Base-by-base conservation (phyloP, 164 flowering plant species). In the Vitis amurensis region DNA sequence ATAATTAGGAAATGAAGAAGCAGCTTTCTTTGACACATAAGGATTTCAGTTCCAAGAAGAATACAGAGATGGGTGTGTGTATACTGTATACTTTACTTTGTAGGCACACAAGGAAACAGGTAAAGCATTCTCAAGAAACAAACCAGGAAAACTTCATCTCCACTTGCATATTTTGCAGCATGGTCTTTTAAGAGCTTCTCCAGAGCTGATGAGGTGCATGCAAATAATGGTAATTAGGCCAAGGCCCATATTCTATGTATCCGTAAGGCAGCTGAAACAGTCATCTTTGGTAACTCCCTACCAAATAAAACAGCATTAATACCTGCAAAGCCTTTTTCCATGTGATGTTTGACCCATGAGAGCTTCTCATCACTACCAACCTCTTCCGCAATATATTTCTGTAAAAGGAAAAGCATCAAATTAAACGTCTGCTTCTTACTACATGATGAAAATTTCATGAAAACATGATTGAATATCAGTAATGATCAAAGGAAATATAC, bases 101-200 rank as follows among this genome's bases (percentile, higher is more conserved):
- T 23, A 23, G 27, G 27, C 27, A 1, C 27, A 23, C 27, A 23
- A 23, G 27, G 27, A 23, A 23, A 2, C 27, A 23, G 27, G 2
- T 23, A 23, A 23, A 23, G 7, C 5, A 23, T 58, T 1, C n/a
- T 2, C 9, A 48, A 11, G 57, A 65, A 62, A 73, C 68, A 73
- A 55, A 94, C 98, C 94, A 94, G 73, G 69, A 29, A 81, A 63
- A 89, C 88, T 78, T 90, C 85, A 81, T 94, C 88, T 64, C 98
- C 97, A 19, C 92, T 91, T 23, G 98, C 96, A 79, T 84, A 94
- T 75, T 58, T 91, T 74, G 93, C 93, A 71, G 90, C 85, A 75
- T 68, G 56, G 58, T 71, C 81, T 61, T 77, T 71, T 63, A 94
- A 76, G 30, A 91, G 82, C 76, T 85, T 84, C 83, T 91, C 98